Evolutionary conservation across 352 stramenopile species (phyloP).

Genomic region (Blastocystis sp.): DNA sequence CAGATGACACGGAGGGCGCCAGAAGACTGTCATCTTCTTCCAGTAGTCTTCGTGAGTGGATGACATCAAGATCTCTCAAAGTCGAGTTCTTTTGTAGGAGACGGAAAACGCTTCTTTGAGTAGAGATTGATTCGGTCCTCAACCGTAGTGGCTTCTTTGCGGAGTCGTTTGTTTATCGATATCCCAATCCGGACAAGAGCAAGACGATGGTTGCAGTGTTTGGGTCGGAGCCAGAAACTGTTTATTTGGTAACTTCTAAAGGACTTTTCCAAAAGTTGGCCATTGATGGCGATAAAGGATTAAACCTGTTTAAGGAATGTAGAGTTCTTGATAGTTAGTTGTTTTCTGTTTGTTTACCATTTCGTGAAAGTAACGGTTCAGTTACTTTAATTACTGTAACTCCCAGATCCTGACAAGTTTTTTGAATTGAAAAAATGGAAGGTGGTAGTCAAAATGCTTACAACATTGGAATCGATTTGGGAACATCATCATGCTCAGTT

Average conservation of each 20-base stretch:
- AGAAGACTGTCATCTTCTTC: not conserved
- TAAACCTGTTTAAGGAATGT: not conserved
- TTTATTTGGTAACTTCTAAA: constrained; percentile 15
- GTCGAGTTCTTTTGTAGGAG: not conserved
- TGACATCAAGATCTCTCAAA: not conserved
- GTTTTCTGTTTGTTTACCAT: not conserved
- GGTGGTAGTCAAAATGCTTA: not conserved
- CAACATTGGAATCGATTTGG: constrained; percentile 71
- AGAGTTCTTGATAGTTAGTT: not conserved
- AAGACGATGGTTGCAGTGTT: constrained; percentile 24
- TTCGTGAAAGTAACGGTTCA: not conserved
- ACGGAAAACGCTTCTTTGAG: not conserved
- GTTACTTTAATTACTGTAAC: no score
- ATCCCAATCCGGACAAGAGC: constrained; percentile 3
- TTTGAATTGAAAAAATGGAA: not conserved
- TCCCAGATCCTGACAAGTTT: not conserved
- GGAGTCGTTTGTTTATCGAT: not conserved
- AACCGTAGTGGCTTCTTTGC: not conserved
- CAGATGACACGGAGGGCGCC: not conserved
- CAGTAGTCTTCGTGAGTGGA: not conserved
- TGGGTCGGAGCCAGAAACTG: constrained; percentile 15
- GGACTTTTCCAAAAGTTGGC: constrained; percentile 21
- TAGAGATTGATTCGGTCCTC: not conserved
- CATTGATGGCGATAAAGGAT: not conserved
- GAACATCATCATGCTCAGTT: constrained; percentile 74